Percentiles rank a stretch among this genome's conserved stretches.
Conservation (phyloP, 2,329 filamentous ascomycete genomes). For the Aspergillus japonicus region DNA sequence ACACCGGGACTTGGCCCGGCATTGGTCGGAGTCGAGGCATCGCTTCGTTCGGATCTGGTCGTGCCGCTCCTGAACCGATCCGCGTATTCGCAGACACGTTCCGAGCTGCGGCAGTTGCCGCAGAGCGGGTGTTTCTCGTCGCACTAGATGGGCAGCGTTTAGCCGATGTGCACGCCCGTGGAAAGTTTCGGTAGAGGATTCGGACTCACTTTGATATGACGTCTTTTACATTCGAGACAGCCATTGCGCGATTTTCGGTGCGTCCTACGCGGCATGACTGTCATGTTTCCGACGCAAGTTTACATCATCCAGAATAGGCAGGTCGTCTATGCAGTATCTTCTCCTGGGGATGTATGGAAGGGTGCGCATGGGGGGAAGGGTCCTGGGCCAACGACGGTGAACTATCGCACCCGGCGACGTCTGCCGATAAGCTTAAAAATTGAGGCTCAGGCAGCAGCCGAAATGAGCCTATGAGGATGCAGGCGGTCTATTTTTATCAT, state of each 20-base stretch:
- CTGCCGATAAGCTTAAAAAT: not conserved
- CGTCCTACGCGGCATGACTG: conserved; percentile 24
- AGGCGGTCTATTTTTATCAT: conserved; percentile 39
- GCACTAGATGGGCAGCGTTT: conserved; percentile 24
- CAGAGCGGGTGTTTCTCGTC: conserved; percentile 35
- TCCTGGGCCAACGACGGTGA: conserved; percentile 10
- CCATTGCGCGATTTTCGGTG: conserved; percentile 43
- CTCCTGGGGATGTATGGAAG: not conserved
- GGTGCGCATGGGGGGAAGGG: not conserved
- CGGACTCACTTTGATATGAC: conserved; percentile 37
- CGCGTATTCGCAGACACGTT: conserved; percentile 21
- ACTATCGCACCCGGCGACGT: not conserved
- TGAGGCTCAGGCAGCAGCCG: not conserved
- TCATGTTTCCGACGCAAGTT: not conserved
- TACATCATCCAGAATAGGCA: not conserved
- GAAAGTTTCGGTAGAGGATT: no score
- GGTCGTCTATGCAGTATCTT: not conserved
- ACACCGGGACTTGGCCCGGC: not conserved
- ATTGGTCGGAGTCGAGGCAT: not conserved
- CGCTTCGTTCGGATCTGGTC: not conserved
- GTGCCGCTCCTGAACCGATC: not conserved
- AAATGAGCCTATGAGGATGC: conserved; percentile 57
- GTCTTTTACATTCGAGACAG: conserved; percentile 39
- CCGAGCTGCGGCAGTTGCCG: conserved; percentile 31
- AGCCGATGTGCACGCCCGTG: not conserved